Percentiles rank a stretch among this genome's conserved stretches.
Conservation (phyloP, 148 eudicot species). For the Rhododendron henanense region DNA sequence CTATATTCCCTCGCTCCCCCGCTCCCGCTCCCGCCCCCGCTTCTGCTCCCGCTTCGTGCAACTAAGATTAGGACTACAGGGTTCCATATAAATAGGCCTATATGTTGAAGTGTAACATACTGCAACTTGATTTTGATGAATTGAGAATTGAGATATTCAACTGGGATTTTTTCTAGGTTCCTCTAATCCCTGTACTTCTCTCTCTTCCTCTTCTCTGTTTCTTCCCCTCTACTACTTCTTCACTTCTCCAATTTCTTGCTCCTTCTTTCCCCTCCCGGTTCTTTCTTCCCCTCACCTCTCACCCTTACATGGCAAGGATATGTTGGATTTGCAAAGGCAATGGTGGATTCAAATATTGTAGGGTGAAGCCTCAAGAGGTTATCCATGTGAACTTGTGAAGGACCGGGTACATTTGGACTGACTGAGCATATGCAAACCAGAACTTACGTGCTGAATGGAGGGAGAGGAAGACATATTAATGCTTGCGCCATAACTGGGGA, state of each 20-base stretch:
- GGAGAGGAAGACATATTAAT: not conserved
- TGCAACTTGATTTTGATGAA: not conserved
- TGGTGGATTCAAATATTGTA: not conserved
- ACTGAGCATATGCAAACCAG: not conserved
- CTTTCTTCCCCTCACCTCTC: not conserved
- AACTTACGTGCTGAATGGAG: not conserved
- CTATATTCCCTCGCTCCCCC: no score
- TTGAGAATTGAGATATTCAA: not conserved
- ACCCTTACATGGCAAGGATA: not conserved
- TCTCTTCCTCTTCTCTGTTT: not conserved
- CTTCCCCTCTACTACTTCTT: not conserved
- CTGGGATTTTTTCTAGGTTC: not conserved
- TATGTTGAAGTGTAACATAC: not conserved
- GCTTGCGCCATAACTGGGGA: not conserved
- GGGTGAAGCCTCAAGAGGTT: not conserved
- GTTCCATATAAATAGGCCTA: not conserved
- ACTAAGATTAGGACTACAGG: not conserved
- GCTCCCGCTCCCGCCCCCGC: no score
- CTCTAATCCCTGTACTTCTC: not conserved
- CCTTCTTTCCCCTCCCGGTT: not conserved
- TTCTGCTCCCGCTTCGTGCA: no score
- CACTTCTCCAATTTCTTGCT: not conserved
- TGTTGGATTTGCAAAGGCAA: not conserved
- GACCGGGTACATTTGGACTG: not conserved
- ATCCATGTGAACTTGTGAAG: not conserved